These are phyloP conservation scores for Jackrogersella multiformis DNA, from an alignment of 495 filamentous ascomycete genomes.

Conservation along the genomic window DNA sequence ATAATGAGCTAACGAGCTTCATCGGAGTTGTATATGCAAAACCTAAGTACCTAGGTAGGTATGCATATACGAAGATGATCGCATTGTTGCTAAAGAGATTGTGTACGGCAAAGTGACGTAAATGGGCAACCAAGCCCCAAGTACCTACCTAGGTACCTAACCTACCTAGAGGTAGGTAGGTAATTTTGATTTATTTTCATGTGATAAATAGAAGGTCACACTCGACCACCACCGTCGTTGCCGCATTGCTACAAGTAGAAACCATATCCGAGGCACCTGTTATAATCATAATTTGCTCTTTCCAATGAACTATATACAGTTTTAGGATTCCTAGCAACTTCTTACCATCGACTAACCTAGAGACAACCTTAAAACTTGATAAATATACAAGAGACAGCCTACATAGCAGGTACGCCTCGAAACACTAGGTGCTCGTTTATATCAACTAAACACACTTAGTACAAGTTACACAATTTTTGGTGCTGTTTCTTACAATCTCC, in stretches of 20 bases:
- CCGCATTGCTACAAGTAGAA: not conserved
- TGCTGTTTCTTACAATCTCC: no score
- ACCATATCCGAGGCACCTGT: not conserved
- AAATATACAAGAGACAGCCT: no score
- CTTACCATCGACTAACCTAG: no score
- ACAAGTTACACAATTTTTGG: no score
- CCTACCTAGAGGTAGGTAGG: no score
- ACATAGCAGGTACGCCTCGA: no score
- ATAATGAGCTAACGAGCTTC: not conserved
- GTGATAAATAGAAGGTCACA: constrained; percentile 20
- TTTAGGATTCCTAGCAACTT: not conserved
- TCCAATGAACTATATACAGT: not conserved
- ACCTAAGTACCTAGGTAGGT: no score
- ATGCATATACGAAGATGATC: constrained; percentile 9
- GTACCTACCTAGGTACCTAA: not conserved
- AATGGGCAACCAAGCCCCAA: constrained; percentile 10
- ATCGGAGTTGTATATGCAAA: not conserved
- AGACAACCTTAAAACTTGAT: no score
- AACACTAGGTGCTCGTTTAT: no score
- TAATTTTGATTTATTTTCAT: no score
- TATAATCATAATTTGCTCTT: constrained; percentile 1
- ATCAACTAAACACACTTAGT: no score
- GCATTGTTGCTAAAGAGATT: not conserved
- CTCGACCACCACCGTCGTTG: not conserved
- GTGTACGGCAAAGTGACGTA: constrained; percentile 4